A percentile compares a stretch with the other conserved stretches of the same genome.
phyloP scores from a whole-genome alignment of 2,329 filamentous ascomycete genomes.

The Alternaria atra region DNA sequence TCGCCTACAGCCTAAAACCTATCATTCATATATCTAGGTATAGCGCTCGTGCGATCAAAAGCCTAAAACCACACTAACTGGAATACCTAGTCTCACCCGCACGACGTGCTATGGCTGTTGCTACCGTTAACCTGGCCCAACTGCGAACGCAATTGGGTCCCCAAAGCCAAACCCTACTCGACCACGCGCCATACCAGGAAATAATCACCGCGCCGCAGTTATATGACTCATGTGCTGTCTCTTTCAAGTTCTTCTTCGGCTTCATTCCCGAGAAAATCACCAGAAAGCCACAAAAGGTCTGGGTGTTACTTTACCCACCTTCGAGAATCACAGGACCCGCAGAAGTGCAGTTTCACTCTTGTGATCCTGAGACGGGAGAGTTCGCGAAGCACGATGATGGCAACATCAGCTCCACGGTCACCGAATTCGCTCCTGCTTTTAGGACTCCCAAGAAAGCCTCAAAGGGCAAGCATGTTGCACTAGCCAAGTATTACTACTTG shows the following conservation, averaged over 20 bases:
- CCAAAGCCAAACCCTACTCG: not conserved
- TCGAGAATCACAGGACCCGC: not conserved
- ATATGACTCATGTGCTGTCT: not conserved
- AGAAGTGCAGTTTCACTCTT: not conserved
- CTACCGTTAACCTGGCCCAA: not conserved
- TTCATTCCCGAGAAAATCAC: not conserved
- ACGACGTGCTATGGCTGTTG: not conserved
- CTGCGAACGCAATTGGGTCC: not conserved
- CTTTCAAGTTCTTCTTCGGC: slow-evolving; percentile 5
- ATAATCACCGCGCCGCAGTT: not conserved
- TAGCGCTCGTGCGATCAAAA: no score
- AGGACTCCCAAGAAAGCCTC: not conserved
- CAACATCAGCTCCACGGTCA: not conserved
- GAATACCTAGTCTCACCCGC: no score
- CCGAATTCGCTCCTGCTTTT: not conserved
- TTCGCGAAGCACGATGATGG: not conserved
- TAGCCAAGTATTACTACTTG: slow-evolving; percentile 18
- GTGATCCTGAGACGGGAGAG: not conserved
- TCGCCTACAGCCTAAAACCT: not conserved
- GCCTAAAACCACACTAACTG: no score
- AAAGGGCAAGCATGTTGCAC: slow-evolving; percentile 1
- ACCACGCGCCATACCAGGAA: not conserved
- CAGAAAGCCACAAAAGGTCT: not conserved
- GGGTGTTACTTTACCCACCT: slow-evolving; percentile 1
- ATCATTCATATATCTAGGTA: not conserved